Percentiles rank a stretch among this genome's conserved stretches.
phyloP scores from a whole-genome alignment of 768 basidiomycete species.

The Suillus subalutaceus region DNA sequence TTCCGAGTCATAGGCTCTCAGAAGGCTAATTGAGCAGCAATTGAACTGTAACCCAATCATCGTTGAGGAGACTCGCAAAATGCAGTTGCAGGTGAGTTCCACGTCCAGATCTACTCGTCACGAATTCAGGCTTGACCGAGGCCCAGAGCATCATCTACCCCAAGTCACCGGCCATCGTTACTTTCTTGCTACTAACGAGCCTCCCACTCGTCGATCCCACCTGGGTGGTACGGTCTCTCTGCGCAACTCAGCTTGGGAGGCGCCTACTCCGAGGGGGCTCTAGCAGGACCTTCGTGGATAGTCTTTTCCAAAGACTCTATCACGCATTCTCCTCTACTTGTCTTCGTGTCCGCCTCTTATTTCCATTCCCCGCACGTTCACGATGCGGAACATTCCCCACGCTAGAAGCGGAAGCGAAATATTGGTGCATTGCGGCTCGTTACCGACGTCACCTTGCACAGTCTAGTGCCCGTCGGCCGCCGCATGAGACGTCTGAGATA shows the following conservation, averaged over 20 bases:
- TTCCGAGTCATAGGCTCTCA: neutral
- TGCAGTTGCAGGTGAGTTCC: slow-evolving; percentile 1
- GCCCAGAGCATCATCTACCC: neutral
- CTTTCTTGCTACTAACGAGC: slow-evolving; percentile 17
- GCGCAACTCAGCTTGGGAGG: slow-evolving; percentile 10
- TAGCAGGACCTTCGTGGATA: neutral
- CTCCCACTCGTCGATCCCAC: slow-evolving; percentile 15
- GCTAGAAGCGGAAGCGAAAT: slow-evolving; percentile 28
- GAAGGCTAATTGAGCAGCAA: neutral
- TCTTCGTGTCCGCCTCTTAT: slow-evolving; percentile 18
- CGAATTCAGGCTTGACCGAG: neutral
- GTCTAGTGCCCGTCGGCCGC: slow-evolving; percentile 5
- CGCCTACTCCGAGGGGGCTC: slow-evolving; percentile 5
- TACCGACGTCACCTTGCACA: slow-evolving; percentile 26
- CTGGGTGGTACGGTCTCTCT: slow-evolving; percentile 13
- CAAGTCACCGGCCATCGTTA: slow-evolving; percentile 8
- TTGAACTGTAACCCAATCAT: neutral
- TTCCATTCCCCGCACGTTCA: slow-evolving; percentile 17
- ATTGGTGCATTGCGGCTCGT: slow-evolving; percentile 34
- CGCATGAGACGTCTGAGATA: slow-evolving; percentile 13
- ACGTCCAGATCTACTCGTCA: neutral
- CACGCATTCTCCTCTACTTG: slow-evolving; percentile 20
- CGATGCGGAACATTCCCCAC: slow-evolving; percentile 25
- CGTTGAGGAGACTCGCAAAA: neutral
- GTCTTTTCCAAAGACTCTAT: slow-evolving; percentile 18